Conservation (phyloP, 495 filamentous ascomycete genomes). For the Collariella sp. region DNA sequence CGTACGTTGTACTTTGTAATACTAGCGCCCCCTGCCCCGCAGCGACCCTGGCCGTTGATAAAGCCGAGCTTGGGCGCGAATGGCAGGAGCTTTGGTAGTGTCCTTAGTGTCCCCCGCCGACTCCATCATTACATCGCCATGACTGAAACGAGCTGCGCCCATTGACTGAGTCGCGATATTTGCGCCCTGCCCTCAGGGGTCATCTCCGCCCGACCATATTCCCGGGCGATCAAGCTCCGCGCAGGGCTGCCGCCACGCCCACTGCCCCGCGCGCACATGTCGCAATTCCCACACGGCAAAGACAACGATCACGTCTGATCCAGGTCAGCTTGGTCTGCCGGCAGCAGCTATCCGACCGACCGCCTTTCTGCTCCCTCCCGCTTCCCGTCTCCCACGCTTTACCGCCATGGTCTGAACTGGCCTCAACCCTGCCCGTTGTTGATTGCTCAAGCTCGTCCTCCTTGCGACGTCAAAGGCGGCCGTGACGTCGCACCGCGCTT, state of each 20-base stretch:
- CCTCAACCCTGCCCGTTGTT: not conserved
- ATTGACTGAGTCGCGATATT: not conserved
- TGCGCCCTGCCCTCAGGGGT: not conserved
- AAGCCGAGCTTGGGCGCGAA: not conserved
- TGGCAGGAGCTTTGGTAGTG: too few species aligned
- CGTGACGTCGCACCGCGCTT: not conserved
- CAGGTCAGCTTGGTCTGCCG: not conserved
- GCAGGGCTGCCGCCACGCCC: not conserved
- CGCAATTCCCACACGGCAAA: not conserved
- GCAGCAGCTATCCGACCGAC: not conserved
- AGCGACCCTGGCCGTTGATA: not conserved
- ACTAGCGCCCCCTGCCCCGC: not conserved
- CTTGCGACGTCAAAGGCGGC: not conserved
- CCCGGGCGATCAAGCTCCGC: not conserved
- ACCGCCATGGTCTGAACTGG: not conserved
- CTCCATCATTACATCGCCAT: conserved; percentile 9
- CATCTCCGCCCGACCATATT: not conserved
- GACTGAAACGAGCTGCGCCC: not conserved
- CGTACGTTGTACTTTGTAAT: conserved; percentile 14
- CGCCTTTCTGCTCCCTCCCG: conserved; percentile 1
- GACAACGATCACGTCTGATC: not conserved
- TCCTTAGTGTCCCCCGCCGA: not conserved
- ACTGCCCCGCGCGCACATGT: not conserved
- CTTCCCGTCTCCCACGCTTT: not conserved
- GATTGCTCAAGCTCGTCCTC: not conserved